Conservation (phyloP, 352 stramenopile species). For the Globisporangium yorkense region DNA sequence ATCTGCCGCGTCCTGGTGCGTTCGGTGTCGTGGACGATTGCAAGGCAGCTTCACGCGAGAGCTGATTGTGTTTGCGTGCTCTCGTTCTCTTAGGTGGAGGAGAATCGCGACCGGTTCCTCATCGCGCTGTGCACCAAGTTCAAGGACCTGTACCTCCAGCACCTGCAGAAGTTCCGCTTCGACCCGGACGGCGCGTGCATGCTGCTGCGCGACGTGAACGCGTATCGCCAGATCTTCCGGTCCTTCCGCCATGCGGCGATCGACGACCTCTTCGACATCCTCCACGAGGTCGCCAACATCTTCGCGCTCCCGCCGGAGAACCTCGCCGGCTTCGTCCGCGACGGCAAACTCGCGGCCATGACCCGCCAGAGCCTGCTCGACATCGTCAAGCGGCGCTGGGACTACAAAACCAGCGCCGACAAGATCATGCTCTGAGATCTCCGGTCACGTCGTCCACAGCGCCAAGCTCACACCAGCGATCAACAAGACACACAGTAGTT, state of each 20-base stretch:
- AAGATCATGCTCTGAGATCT: constrained; percentile 47
- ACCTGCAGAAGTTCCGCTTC: constrained; percentile 73
- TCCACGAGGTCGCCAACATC: constrained; percentile 77
- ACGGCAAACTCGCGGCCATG: constrained; percentile 62
- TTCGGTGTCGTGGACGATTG: neutral
- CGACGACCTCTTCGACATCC: constrained; percentile 67
- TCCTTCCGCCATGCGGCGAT: constrained; percentile 34
- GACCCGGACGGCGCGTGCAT: constrained; percentile 79
- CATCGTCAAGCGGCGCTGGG: constrained; percentile 72
- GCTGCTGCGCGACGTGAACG: constrained; percentile 72
- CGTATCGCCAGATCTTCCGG: constrained; percentile 64
- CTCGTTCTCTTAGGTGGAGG: constrained; percentile 28
- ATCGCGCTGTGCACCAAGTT: constrained; percentile 43
- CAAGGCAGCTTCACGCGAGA: neutral
- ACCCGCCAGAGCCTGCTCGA: constrained; percentile 52
- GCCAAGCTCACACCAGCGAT: too few relatives aligned
- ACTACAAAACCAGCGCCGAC: constrained; percentile 77
- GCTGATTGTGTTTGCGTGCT: neutral
- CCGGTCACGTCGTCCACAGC: neutral
- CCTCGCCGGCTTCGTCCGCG: constrained; percentile 66
- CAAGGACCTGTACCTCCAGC: constrained; percentile 70
- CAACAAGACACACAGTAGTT: neutral
- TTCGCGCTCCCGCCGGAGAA: constrained; percentile 76
- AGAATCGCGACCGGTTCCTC: constrained; percentile 66
- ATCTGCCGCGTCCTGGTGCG: constrained; percentile 54